Base-by-base conservation (phyloP, 495 filamentous ascomycete species). In the Cercophora sp. region DNA sequence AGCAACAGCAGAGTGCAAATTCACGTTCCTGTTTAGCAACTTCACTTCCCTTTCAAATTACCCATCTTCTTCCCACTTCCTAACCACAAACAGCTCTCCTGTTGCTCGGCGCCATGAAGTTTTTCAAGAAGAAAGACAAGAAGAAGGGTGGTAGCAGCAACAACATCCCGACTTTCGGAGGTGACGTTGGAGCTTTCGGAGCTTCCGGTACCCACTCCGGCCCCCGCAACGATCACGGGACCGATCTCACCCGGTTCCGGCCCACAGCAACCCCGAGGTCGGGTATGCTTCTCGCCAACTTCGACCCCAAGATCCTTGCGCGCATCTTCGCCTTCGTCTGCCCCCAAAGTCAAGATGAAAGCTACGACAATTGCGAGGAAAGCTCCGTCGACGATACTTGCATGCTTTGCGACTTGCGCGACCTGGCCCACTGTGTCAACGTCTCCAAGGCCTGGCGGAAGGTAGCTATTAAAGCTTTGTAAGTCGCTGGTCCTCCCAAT, bases 401-500 rank as follows among this genome's bases (percentile, higher is more conserved):
- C 70, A 91, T 92, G 88, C 83, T 96, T 23, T 98, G 93, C 74
- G 91, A 96, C 72, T 80, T 94, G 74, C 86, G 91, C 55, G 91
- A 97, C 65, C 79, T 98, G 50, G 85, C 89, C 35, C 83, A 86
- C 61, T 91, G 87, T 68, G 79, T 83, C 18, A 71, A 78, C 54
- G 88, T 89, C 34, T 86, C 79, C 64, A 83, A 79, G 64, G 77
- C 74, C 57, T 98, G 91, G 91, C 81, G 79, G 60, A 55, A 52
- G 19, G 62, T 73, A 37, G 80, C 75, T 10, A 59, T 78, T 10
- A 74, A 77, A 37, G 56, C 85, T 9, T 71, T 92, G 87, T 89
- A 65, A 56, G 82, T 73, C 60, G 22, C 8, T 15, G 18, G 5
- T 8, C 11, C 41, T 9, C 47, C 26, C 13, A 13, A 22, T 18